Conservation (phyloP, 176 grass and related monocot species). For the Rhynchospora breviuscula region DNA sequence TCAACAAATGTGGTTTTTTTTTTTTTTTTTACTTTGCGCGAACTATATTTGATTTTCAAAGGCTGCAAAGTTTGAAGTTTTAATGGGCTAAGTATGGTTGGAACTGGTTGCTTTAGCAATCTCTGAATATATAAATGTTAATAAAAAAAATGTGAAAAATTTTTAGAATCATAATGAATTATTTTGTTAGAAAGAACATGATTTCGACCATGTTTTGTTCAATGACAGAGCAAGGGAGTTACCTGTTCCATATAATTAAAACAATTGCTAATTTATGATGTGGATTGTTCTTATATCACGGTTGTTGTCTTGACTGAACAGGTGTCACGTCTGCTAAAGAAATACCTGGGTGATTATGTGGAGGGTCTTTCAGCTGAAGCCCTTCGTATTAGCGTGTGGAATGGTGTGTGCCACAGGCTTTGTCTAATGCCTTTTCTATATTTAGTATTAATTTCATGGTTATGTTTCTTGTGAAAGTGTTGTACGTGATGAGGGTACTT, state of each 20-base stretch:
- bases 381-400: constrained; percentile 95
- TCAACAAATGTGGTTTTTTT: neutral
- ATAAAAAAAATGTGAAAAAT: neutral
- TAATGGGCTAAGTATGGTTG: neutral
- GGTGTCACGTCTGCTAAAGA: constrained; percentile 85
- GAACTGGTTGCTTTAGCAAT: neutral
- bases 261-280: neutral
- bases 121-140: neutral
- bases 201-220: neutral
- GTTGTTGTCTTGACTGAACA: constrained; percentile 15
- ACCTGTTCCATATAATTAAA: neutral
- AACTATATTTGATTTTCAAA: neutral
- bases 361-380: constrained; percentile 95
- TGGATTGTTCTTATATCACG: neutral
- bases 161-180: neutral
- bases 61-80: neutral
- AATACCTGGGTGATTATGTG: constrained; percentile 98
- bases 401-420: constrained; percentile 42
- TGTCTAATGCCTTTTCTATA: neutral
- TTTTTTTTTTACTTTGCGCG: neutral
- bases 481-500: neutral
- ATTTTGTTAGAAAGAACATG: neutral
- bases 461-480: neutral
- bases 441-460: neutral
- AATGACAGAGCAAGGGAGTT: neutral